Evolutionary conservation across 2,329 filamentous ascomycete genomes (phyloP), one percentile per base, ranked within the genome.

Genomic region (Huntiella omanensis): DNA sequence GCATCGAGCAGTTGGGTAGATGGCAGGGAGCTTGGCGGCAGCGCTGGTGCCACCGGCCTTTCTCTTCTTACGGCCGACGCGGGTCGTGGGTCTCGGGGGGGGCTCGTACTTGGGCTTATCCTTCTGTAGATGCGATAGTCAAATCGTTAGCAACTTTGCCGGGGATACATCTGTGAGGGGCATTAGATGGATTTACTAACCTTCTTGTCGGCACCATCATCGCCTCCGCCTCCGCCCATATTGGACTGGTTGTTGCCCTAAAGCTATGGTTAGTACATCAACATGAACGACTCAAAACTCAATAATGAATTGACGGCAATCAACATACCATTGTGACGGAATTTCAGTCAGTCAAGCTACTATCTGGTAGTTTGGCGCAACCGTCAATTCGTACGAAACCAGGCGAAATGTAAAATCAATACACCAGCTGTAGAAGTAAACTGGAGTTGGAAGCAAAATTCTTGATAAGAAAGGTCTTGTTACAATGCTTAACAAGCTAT

Each of bases 101-200:
- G 91, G 91, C 66, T 98, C 91, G 71, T 98, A 98, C 82, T 94
- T 96, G 61, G 91, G 91, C 80, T 98, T 98, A 53, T 98, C 88
- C 75, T 98, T 96, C 88, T 94, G 58, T 55, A 50, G n/a, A 35
- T 16, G 43, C 15, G 10, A 41, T 12, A 35, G 4, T 15, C 7
- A 12, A 19, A 11, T 11, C 13, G 22, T 42, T 33, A 47, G 45
- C 33, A 43, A 17, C 12, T 17, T 15, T 11, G 3, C 11, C 13
- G 13, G 4, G 16, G 10, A 19, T 16, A 16, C 13, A 13, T n/a
- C 16, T 40, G 10, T 40, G 13, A 40, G 12, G 33, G 22, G n/a
- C 12, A 43, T 12, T 7, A 35, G 11, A 12, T 5, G 28, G 28
- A 34, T 37, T 38, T 4, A 47, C 62, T 47, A 66, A 83, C 88